Evolutionary conservation across 441 rosid genomes (phyloP), one percentile per base, ranked within the genome.

Genomic region (Arabidopsis hybrid): DNA sequence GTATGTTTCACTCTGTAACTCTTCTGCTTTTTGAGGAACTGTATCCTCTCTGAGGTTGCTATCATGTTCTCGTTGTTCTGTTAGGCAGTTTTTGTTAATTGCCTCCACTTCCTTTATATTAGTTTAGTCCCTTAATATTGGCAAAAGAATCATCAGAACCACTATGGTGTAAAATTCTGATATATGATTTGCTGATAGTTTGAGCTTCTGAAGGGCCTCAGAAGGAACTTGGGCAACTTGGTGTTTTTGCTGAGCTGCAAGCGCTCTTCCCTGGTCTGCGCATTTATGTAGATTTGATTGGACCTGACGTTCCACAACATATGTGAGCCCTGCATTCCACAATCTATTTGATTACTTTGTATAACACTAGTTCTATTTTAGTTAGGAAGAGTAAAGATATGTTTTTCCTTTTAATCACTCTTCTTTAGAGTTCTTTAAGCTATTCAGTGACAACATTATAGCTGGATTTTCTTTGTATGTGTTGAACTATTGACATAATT

Each of bases 151-250:
- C 61, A 40, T 13, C 51, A 18, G 8, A 36, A 2, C 18, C 29
- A 52, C 10, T 26, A 46, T 12, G 34, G 0, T 75, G 29, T 61
- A 51, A 55, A 5, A 21, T 4, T 17, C 65, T 78, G 69, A 51
- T 66, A 2, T 9, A 52, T 72, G 21, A 17, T 58, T 71, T 78
- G 43, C 79, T 77, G 31, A 32, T 73, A 58, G 68, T 59, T 72
- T 47, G 75, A 72, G 55, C 70, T 60, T 77, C 75, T 57, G 67
- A 76, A 95, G 99, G 99, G 68, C 98, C 96, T 68, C 97, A 92
- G 81, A 92, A 85, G 64, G 98, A 95, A 83, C 92, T 95, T 79
- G 82, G 83, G 18, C 97, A 92, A 65, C 86, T 95, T 78, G 78
- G 89, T 83, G 93, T 82, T 63, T 90, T 95, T 65, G 86, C 90